Evolutionary conservation across 352 stramenopile species (phyloP), one percentile per base, ranked within the genome.

Genomic region (Globisporangium uncinulatum): DNA sequence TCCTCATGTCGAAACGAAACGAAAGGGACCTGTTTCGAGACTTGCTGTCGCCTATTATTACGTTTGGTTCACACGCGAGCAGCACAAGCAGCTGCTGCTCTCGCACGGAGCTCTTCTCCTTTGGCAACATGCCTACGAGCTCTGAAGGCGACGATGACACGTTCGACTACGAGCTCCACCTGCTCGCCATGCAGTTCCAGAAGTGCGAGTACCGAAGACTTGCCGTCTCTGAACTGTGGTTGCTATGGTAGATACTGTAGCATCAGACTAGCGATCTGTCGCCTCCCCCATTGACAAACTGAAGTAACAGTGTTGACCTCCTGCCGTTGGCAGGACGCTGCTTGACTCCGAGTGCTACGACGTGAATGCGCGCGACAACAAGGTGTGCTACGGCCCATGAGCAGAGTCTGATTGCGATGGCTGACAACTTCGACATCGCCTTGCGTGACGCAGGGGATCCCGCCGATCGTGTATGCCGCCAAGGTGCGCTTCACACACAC

Each of bases 161-260:
- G 20, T 76, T 76, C n/a, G 61, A 81, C 54, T 63, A 71, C 13
- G 67, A 73, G 60, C 53, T 64, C 32, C 66, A 83, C 32, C 58
- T 87, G 1, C 50, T 89, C 9, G 70, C 70, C n/a, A 80, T 83
- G 66, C 67, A 86, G 58, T 83, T 86, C 65, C 76, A 81, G 29
- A 69, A 70, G 58, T 73, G 67, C 48, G 66, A 79, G 51, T 69
- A 70, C 51, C 53, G 65, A 5, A 50, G 66, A 10, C 48, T 72
- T 15, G 71, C 67, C 20, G 42, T 82, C 41, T 46, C 52, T 21
- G 74, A 80, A 17, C 51, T 86, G 2, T 81, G 74, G 59, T 51
- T 79, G 13, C 73, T 86, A 20, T 86, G 72, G 75, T 88, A 29
- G 11, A 64, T 57, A 21, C 4, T 29, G 15, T 19, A 9, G 48